Conservation (phyloP, 805 yeast species). For the Hanseniaspora mollemarum region DNA sequence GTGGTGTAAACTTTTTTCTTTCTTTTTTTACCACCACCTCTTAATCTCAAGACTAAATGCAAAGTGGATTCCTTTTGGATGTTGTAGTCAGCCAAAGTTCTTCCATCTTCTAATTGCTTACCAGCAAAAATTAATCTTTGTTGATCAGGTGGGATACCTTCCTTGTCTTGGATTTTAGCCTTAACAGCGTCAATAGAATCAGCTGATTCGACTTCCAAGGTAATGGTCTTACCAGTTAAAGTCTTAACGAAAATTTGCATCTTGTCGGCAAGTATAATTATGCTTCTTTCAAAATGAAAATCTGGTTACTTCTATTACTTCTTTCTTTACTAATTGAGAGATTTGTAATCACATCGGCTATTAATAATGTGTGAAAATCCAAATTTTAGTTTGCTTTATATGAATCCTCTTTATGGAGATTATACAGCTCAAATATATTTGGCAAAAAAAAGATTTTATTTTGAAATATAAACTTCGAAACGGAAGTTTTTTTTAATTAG, state of each 20-base stretch:
- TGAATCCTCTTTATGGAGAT: too few species aligned
- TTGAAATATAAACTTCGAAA: too few species aligned
- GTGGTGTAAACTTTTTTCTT: constrained; percentile 99
- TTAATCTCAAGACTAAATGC: constrained; percentile 91
- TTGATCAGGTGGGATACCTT: constrained; percentile 96
- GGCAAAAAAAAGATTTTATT: too few species aligned
- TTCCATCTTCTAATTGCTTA: constrained; percentile 92
- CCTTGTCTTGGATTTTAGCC: constrained; percentile 93
- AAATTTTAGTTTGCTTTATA: too few species aligned
- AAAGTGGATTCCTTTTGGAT: constrained; percentile 95
- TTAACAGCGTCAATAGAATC: constrained; percentile 96
- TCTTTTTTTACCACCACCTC: constrained; percentile 99
- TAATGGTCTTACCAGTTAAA: constrained; percentile 98
- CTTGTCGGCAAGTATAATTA: constrained; percentile 37
- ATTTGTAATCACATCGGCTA: too few species aligned
- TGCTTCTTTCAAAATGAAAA: constrained; percentile 30
- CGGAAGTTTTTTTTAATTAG: too few species aligned
- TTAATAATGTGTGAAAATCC: too few species aligned
- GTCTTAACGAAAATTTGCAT: constrained; percentile 99
- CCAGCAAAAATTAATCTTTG: constrained; percentile 96
- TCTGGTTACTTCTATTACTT: constrained; percentile 8
- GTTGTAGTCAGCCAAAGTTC: constrained; percentile 95
- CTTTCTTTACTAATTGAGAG: too few species aligned
- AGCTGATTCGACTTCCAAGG: constrained; percentile 94
- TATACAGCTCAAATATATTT: too few species aligned